Base-by-base conservation (phyloP, 2,329 filamentous ascomycete species). In the Pseudogymnoascus sp. region DNA sequence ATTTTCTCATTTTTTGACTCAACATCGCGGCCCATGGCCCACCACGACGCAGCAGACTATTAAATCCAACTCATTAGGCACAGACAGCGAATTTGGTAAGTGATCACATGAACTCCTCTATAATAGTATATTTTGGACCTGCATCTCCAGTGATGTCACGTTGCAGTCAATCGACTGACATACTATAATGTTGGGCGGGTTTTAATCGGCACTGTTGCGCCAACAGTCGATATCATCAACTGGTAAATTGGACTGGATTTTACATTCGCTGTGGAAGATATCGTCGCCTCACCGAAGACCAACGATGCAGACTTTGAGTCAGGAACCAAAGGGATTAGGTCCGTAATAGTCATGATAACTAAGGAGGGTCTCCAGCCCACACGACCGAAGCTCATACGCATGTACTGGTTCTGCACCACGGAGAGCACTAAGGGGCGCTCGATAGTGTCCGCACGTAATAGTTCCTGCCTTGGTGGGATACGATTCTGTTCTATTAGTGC, bases 1-100 rank as follows among this genome's bases (percentile, higher is more conserved):
- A 29, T 53, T 50, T 53, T 53, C 44, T 53, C 44, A 53, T 53
- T 53, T 53, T 53, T 53, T 31, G 44, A 53, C 44, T 53, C 44
- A 53, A 53, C 44, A 10, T 53, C 44, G 44, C 15, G 44, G 44
- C 23, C 44, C 44, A 53, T 53, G 44, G 44, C 44, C 44, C 44
- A 53, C 44, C 44, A 53, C 44, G 29, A 53, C 23, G 23, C 23
- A 53, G 44, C 23, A 53, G n/a, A 53, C 44, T 53, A 53, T 53
- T 53, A 53, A 7, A 29, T 29, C 15, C 23, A 29, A 53, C 44
- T 31, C 44, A 53, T 53, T 53, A 23, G 44, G 44, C 44, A 15
- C 15, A 53, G 23, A 53, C 23, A 53, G 4, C 44, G 15, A 31
- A 29, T 6, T 29, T 17, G 31, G 44, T 53, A 31, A 53, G 7